Evolutionary conservation across 768 basidiomycete species (phyloP).

Genomic region (Rhodotorula toruloides): DNA sequence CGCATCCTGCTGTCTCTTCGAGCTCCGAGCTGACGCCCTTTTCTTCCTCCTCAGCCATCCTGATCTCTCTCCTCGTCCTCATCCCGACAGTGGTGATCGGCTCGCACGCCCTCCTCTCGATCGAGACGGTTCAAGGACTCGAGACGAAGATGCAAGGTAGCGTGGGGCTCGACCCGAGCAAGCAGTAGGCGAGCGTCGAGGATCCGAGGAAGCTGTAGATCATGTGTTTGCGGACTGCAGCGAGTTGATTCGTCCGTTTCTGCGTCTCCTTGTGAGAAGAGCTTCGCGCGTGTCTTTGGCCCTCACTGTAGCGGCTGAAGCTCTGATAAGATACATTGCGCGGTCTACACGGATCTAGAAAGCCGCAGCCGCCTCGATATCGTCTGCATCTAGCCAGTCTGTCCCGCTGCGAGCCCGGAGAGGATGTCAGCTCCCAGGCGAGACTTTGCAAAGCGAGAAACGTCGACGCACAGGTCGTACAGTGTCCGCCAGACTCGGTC

Average conservation of each 20-base stretch:
- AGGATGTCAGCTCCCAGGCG: not conserved
- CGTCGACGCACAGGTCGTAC: conserved; percentile 10
- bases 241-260: no score
- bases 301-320: no score
- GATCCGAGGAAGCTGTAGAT: no score
- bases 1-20: no score
- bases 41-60: conserved; percentile 11
- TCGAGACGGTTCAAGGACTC: conserved; percentile 37
- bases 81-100: conserved; percentile 36
- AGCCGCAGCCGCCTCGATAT: conserved; percentile 24
- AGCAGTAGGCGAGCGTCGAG: not conserved
- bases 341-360: conserved; percentile 3
- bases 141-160: conserved; percentile 40
- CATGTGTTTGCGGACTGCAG: no score
- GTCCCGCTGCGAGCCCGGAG: not conserved
- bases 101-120: conserved; percentile 24
- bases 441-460: rapidly evolving
- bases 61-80: conserved; percentile 36
- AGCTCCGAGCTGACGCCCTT: not conserved
- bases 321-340: not conserved
- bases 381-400: conserved; percentile 34
- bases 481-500: conserved; percentile 31
- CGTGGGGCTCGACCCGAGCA: conserved; percentile 30
- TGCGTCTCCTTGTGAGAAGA: not conserved
- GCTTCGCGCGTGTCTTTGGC: not conserved